phyloP scores from a whole-genome alignment of 2,329 filamentous ascomycete genomes.

The Chaetomiaceae sp. region DNA sequence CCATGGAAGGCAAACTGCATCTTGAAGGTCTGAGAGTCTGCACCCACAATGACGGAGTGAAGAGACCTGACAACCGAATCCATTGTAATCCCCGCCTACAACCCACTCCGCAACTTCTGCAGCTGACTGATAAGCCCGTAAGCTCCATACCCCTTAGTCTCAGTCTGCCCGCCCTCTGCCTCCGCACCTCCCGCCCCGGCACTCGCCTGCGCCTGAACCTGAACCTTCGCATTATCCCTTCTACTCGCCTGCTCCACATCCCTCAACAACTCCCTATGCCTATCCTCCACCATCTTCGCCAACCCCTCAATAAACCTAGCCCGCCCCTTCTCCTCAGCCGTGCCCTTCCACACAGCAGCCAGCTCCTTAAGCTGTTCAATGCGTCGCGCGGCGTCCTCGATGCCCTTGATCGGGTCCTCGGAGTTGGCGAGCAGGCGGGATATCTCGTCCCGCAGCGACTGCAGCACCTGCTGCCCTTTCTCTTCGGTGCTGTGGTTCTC shows the following conservation, averaged over 20 bases:
- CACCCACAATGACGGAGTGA: no score
- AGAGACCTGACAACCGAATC: no score
- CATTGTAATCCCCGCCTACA: neutral
- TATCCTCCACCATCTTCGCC: constrained; percentile 78
- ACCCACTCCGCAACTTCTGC: constrained; percentile 50
- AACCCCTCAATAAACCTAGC: constrained; percentile 76
- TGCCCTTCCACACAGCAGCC: constrained; percentile 86
- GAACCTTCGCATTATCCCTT: constrained; percentile 1
- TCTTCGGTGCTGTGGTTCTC: constrained; percentile 65
- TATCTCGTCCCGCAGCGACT: constrained; percentile 67
- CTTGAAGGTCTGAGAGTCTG: no score
- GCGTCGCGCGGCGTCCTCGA: constrained; percentile 67
- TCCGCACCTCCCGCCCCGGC: constrained; percentile 17
- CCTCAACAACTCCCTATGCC: constrained; percentile 49
- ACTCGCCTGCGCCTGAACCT: constrained; percentile 6
- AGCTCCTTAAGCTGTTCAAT: constrained; percentile 76
- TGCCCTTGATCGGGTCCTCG: constrained; percentile 58
- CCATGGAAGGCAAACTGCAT: no score
- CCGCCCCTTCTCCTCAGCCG: constrained; percentile 85
- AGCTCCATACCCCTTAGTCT: constrained; percentile 44
- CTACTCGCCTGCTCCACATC: constrained; percentile 42
- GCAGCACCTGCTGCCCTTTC: constrained; percentile 78
- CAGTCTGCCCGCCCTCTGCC: constrained; percentile 35
- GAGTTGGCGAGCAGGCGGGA: constrained; percentile 52
- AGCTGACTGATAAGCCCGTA: constrained; percentile 61